Evolutionary conservation across 805 yeast species (phyloP).

Genomic region (fission yeast (Schizosaccharomyces pombe)): ASM294v3 CU329670.1:3974501-3975000

Average conservation of each 20-base stretch:
- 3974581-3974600: conserved; percentile 9
- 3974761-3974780: conserved; percentile 47
- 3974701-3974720: conserved; percentile 22
- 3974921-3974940: conserved; percentile 75
- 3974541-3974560: neutral
- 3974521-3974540: neutral
- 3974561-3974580: conserved; percentile 5
- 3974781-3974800: neutral
- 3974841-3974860: neutral
- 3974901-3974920: conserved; percentile 46
- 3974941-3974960: conserved; percentile 92
- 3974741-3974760: conserved; percentile 36
- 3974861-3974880: conserved; percentile 20
- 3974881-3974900: conserved; percentile 57
- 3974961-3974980: conserved; percentile 60
- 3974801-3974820: neutral
- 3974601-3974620: conserved; percentile 7
- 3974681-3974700: neutral
- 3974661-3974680: neutral
- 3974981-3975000: conserved; percentile 51
- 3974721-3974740: conserved; percentile 28
- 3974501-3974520: too few species aligned
- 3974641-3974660: neutral
- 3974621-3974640: conserved; percentile 3
- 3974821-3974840: neutral